These are phyloP conservation scores for Fusarium chaquense DNA, from an alignment of 2,329 filamentous ascomycete genomes.

Conservation along the genomic window DNA sequence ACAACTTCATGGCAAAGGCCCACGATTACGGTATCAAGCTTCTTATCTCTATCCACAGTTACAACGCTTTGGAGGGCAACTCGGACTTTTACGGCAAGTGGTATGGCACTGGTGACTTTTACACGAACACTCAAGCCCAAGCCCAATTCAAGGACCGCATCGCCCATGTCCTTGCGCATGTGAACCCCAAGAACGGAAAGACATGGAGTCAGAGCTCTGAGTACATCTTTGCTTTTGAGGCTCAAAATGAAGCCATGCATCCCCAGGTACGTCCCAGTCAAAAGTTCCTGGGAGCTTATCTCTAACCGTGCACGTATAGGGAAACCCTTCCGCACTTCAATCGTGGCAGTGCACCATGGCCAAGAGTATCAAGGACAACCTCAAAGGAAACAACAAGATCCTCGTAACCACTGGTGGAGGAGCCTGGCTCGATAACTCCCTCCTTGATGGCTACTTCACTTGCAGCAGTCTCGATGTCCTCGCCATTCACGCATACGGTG, in stretches of 20 bases:
- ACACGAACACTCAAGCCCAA: background rate
- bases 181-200: slow-evolving; percentile 27
- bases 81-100: slow-evolving; percentile 8
- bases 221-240: slow-evolving; percentile 45
- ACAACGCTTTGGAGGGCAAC: slow-evolving; percentile 9
- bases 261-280: slow-evolving; percentile 5
- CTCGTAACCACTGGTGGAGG: slow-evolving; percentile 41
- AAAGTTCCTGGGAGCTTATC: too few relatives aligned
- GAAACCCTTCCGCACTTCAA: slow-evolving; percentile 24
- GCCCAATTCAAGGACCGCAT: background rate
- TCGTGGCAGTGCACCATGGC: slow-evolving; percentile 45
- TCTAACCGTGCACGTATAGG: slow-evolving; percentile 11
- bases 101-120: slow-evolving; percentile 12
- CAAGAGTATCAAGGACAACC: slow-evolving; percentile 38
- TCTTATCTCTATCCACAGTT: slow-evolving; percentile 7
- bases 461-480: slow-evolving; percentile 13
- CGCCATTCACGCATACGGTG: slow-evolving; percentile 31
- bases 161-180: slow-evolving; percentile 1
- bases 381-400: slow-evolving; percentile 6
- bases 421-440: slow-evolving; percentile 33
- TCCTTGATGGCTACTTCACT: slow-evolving; percentile 16
- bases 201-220: slow-evolving; percentile 35
- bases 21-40: slow-evolving; percentile 11
- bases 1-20: slow-evolving; percentile 15
- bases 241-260: slow-evolving; percentile 44